Base-by-base conservation (phyloP, 352 stramenopile genomes). In the Globisporangium irregulare region DNA sequence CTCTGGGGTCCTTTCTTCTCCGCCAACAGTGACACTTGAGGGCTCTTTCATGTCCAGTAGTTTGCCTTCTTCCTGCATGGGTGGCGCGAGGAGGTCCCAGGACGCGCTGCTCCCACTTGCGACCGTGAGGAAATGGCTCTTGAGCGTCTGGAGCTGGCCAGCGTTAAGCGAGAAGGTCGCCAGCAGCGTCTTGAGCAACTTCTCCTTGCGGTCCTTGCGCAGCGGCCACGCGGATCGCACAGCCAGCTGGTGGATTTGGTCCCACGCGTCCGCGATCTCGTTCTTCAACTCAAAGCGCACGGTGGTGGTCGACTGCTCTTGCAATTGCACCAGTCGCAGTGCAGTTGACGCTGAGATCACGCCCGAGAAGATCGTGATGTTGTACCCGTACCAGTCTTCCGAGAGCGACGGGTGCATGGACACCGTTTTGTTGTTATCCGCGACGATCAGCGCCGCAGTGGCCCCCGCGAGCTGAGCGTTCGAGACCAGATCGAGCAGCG, bases 341-440 rank as follows among this genome's bases (percentile, higher is more conserved):
- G 68, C 65, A 6, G 79, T 91, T 12, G 62, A 36, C 4, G 54
- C 70, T 4, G 82, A 82, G 22, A 92, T 71, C 15, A 70, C 68
- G 7, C 73, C 71, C 5, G 79, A 74, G 8, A 77, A 71, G 34
- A 91, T 88, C 18, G 80, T 89, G 62, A 91, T 82, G 66, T 92
- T 91, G 80, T 92, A 92, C 18, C 66, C 82, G 18, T 80, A 57
- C 84, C 84, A 92, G 59, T 50, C 71, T 24, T 84, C 70, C n/a
- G 64, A n/a, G 0, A 87, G 77, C 1, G 55, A 54, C n/a, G 84
- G 75, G 22, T 76, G 77, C 1, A 56, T 75, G 59, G 71, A 73
- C 14, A 84, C 58, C 0, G 68, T 72, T 10, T 41, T 50, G 36
- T 75, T 78, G n/a, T 61, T 61, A 2, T 74, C 54, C 34, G 69